Evolutionary conservation across 495 filamentous ascomycete genomes (phyloP).

Genomic region (Penicillium pulvis): DNA sequence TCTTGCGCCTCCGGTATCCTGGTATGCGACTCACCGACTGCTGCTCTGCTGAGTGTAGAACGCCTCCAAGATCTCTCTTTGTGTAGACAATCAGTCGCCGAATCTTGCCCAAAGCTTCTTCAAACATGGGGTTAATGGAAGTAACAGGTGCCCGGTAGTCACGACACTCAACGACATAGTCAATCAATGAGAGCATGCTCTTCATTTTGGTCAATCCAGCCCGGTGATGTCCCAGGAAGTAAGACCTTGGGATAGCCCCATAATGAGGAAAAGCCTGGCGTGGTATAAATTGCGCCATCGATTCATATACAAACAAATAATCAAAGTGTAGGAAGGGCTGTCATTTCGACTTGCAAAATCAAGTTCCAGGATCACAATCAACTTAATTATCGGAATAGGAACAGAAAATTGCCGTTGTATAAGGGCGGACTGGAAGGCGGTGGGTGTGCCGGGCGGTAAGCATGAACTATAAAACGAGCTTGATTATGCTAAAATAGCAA

Average conservation of each 20-base stretch:
- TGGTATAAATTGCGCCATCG: conserved; percentile 63
- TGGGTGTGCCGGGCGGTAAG: neutral
- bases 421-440: conserved; percentile 16
- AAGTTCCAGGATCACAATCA: conserved; percentile 1
- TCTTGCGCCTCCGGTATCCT: neutral
- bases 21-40: conserved; percentile 29
- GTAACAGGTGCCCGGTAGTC: conserved; percentile 89
- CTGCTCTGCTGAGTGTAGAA: conserved; percentile 29
- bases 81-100: conserved; percentile 88
- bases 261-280: conserved; percentile 68
- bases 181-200: conserved; percentile 74
- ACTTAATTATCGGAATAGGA: neutral
- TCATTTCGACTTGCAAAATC: conserved; percentile 17
- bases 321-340: conserved; percentile 5
- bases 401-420: conserved; percentile 17
- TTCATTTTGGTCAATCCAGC: conserved; percentile 85
- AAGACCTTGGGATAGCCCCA: conserved; percentile 79
- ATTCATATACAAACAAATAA: neutral
- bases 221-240: conserved; percentile 95
- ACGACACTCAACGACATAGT: conserved; percentile 91
- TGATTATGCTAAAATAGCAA: too few relatives aligned
- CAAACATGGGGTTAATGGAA: conserved; percentile 89
- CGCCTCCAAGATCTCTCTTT: conserved; percentile 73
- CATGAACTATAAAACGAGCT: neutral
- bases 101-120: conserved; percentile 67